Conservation (phyloP, 495 filamentous ascomycete genomes). For the Tetracladium marchalianum region DNA sequence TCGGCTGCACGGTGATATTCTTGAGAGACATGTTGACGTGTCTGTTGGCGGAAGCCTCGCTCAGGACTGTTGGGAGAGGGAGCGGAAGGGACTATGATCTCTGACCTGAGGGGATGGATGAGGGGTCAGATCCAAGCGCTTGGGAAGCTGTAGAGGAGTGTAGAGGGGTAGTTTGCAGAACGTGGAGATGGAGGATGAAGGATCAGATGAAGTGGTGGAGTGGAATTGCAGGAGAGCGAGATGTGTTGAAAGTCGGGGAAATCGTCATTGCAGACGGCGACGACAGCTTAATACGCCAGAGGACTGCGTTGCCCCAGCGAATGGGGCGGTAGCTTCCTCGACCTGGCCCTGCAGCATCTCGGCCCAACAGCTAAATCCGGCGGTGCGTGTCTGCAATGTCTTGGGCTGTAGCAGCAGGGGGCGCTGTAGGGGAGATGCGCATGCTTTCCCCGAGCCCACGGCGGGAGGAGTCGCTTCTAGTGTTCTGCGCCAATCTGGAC, state of each 20-base stretch:
- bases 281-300: neutral
- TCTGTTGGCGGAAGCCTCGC: too few species aligned
- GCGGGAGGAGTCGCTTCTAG: too few species aligned
- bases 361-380: too few species aligned
- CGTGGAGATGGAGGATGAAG: neutral
- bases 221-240: neutral
- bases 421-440: too few species aligned
- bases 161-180: neutral
- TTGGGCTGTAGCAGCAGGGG: too few species aligned
- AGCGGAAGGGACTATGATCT: neutral
- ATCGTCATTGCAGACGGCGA: neutral
- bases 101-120: neutral
- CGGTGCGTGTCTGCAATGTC: too few species aligned
- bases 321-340: neutral
- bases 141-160: neutral
- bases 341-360: neutral
- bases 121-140: neutral
- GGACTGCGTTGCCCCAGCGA: neutral
- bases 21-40: constrained; percentile 27
- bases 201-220: neutral
- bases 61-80: constrained; percentile 8
- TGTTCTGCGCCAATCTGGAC: too few species aligned
- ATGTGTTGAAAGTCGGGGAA: neutral
- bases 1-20: constrained; percentile 51
- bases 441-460: too few species aligned